Percentiles rank a stretch among this genome's conserved stretches.
Conservation (phyloP, 2,329 filamentous ascomycete species). For the Aspergillus sp. region DNA sequence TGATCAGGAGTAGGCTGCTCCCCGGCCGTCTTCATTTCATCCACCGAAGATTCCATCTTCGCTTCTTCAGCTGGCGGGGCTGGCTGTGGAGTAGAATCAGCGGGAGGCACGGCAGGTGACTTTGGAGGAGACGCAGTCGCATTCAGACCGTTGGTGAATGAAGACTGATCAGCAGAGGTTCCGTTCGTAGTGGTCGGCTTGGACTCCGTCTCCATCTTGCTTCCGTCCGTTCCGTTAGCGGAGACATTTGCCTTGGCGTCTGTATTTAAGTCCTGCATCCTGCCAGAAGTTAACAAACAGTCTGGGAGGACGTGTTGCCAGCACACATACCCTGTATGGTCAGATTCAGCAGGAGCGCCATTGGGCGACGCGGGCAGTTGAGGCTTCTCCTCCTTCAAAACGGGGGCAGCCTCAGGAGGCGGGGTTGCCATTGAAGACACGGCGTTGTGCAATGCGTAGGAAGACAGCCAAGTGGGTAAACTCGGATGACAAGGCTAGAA, state of each 20-base stretch:
- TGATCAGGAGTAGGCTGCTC: constrained; percentile 1
- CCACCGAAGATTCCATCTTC: constrained; percentile 4
- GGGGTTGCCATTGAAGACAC: constrained; percentile 32
- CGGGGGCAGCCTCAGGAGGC: constrained; percentile 31
- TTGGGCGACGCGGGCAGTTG: constrained; percentile 29
- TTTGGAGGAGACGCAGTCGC: constrained; percentile 21
- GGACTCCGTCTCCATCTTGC: constrained; percentile 6
- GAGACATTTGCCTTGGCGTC: constrained; percentile 17
- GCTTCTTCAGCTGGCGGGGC: constrained; percentile 4
- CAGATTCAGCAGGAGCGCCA: constrained; percentile 19
- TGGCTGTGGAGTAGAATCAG: constrained; percentile 5
- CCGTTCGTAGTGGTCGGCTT: constrained; percentile 21
- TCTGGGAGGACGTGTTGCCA: too few species aligned
- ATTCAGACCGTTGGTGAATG: constrained; percentile 20
- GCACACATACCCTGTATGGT: constrained; percentile 23
- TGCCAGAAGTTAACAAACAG: constrained; percentile 12
- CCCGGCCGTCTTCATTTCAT: constrained; percentile 1
- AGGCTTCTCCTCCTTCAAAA: constrained; percentile 33
- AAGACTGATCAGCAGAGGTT: constrained; percentile 12
- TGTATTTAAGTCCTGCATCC: constrained; percentile 13
- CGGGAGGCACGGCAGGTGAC: constrained; percentile 13
- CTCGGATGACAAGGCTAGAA: constrained; percentile 16
- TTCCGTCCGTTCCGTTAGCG: constrained; percentile 6
- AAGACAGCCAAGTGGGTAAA: constrained; percentile 9
- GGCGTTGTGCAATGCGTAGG: constrained; percentile 7